Base-by-base conservation (phyloP, 495 filamentous ascomycete species). In the Staphylotrichum tortipilum region DNA sequence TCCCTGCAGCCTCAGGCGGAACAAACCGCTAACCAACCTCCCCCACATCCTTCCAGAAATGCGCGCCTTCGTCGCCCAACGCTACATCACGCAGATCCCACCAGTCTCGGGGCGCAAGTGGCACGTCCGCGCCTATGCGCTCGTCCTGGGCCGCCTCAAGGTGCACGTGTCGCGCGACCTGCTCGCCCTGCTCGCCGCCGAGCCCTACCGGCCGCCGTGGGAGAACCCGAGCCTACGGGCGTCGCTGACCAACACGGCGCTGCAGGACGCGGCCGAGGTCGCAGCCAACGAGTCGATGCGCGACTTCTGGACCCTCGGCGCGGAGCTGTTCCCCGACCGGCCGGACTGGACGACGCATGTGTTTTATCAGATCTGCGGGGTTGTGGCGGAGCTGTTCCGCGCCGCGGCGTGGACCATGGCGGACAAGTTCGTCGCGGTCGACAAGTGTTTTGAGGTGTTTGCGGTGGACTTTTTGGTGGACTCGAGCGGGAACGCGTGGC, bases 231-330 rank as follows among this genome's bases (percentile, higher is more conserved):
- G 22, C 18, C 42, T 61, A 11, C 39, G 41, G 41, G 39, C 55
- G 21, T 53, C 44, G 57, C 74, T 94, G 9, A 94, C 87, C 6
- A 92, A 92, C 55, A 92, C 87, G 34, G 91, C 87, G 59, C 78
- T 91, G 28, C 88, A 90, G 64, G 55, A 58, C 21, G 52, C 43
- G 11, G 55, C 47, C 9, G 58, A 50, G 14, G 30, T 58, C 1
- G 45, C 44, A 19, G 17, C 24, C 9, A 28, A n/a, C 17, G 78
- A 74, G 15, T 60, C 67, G 38, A 85, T 89, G 18, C 63, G 71
- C 14, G 66, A 74, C 0, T 89, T 88, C 64, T 87, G 79, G n/a
- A n/a, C n/a, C n/a, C n/a, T n/a, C 19, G 31, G 2, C 21, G 21
- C 2, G 31, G 31, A 24, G 14, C 28, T 3, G 62, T 61, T 18